Evolutionary conservation across 257 asterid species (phyloP).

Genomic region (Handroanthus guayacan): DNA sequence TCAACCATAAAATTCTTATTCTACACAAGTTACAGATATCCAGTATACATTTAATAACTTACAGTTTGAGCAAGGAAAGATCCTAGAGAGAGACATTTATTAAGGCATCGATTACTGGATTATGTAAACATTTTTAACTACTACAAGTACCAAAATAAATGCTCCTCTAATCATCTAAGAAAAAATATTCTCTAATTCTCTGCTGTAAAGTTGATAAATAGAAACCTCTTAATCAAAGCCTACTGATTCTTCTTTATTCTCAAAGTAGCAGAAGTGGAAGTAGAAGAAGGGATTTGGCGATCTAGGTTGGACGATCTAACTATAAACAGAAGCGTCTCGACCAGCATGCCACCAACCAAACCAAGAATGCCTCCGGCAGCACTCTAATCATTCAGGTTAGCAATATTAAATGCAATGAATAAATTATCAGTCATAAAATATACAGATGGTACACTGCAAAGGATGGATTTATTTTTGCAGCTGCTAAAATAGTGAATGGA

Average conservation of each 20-base stretch:
- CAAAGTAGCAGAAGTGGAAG: slow-evolving; percentile 44
- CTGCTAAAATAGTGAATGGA: not conserved
- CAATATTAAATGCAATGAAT: slow-evolving; percentile 12
- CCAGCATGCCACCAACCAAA: slow-evolving; percentile 84
- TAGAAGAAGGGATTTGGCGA: slow-evolving; percentile 40
- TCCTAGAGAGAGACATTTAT: not conserved
- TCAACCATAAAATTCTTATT: not conserved
- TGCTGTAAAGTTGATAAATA: not conserved
- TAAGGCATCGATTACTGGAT: not conserved
- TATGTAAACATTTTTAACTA: not conserved
- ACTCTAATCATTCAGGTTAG: slow-evolving; percentile 51
- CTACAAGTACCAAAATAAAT: not conserved
- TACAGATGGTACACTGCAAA: not conserved
- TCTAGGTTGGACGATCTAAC: slow-evolving; percentile 59
- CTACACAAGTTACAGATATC: not conserved
- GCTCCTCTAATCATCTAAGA: not conserved
- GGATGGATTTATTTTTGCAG: not conserved
- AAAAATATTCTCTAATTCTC: not conserved
- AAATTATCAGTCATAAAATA: not conserved
- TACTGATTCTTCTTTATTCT: slow-evolving; percentile 66
- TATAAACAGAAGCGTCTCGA: slow-evolving; percentile 85
- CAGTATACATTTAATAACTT: slow-evolving; percentile 9
- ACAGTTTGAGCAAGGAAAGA: not conserved
- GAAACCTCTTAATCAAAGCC: slow-evolving; percentile 29
- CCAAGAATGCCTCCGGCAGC: slow-evolving; percentile 99